Conservation (phyloP, 768 basidiomycete genomes). For the Phaeotremella fagi region DNA sequence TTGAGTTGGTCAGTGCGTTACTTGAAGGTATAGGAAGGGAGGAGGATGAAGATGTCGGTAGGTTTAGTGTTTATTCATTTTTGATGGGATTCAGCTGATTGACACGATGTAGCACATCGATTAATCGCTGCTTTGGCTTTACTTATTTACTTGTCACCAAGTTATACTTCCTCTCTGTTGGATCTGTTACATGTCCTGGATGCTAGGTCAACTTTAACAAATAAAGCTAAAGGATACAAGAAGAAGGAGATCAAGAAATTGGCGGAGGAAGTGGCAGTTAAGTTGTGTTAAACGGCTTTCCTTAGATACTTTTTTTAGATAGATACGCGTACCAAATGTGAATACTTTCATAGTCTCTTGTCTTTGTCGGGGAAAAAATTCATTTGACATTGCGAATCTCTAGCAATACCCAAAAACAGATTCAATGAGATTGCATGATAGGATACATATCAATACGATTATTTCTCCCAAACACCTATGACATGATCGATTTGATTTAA, state of each 20-base stretch:
- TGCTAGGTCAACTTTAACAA: slow-evolving; percentile 54
- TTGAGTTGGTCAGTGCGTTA: slow-evolving; percentile 77
- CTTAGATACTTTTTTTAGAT: background rate
- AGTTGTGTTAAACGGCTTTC: slow-evolving; percentile 18
- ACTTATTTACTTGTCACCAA: slow-evolving; percentile 69
- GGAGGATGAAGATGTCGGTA: slow-evolving; percentile 74
- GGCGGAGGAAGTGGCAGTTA: slow-evolving; percentile 54
- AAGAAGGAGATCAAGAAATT: slow-evolving; percentile 67
- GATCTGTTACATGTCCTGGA: slow-evolving; percentile 69
- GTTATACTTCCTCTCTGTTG: slow-evolving; percentile 55
- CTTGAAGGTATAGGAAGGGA: slow-evolving; percentile 72
- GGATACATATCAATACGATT: no score
- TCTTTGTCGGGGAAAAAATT: no score
- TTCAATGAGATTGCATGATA: no score
- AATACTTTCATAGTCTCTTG: no score
- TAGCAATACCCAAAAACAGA: no score
- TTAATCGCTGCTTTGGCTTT: slow-evolving; percentile 72
- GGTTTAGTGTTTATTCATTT: slow-evolving; percentile 42
- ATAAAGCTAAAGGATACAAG: slow-evolving; percentile 52
- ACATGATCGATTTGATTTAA: no score
- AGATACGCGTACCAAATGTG: no score
- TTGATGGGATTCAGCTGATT: slow-evolving; percentile 3
- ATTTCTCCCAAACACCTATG: no score
- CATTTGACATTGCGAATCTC: no score
- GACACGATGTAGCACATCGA: slow-evolving; percentile 62